These are phyloP conservation scores for Eutrema heterophyllum DNA, from an alignment of 345 rosid species.

Conservation along the genomic window DNA sequence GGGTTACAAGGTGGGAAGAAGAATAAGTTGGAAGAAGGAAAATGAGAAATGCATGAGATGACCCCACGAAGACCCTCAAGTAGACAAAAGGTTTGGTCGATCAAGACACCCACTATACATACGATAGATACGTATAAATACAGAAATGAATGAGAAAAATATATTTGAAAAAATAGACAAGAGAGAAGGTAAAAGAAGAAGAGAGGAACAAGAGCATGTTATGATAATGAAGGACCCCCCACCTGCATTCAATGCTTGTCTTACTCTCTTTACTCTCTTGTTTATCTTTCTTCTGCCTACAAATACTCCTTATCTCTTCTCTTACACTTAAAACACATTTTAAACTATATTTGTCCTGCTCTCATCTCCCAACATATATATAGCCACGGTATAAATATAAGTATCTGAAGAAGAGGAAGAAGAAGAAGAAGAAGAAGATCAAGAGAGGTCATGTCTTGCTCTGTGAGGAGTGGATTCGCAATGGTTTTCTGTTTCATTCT, in stretches of 20 bases:
- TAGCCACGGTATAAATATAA: background rate
- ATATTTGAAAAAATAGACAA: conserved; percentile 21
- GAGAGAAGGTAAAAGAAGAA: background rate
- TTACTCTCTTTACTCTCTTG: conserved; percentile 25
- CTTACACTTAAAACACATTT: conserved; percentile 6
- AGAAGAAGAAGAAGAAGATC: too few relatives aligned
- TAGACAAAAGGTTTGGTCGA: conserved; percentile 31
- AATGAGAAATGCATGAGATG: conserved; percentile 13
- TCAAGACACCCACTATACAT: conserved; percentile 6
- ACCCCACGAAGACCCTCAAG: conserved; percentile 14
- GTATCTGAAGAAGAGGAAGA: background rate
- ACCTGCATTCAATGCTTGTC: conserved; percentile 36
- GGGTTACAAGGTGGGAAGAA: background rate
- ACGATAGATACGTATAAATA: conserved; percentile 8
- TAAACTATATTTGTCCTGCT: conserved; percentile 6
- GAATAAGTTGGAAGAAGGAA: background rate
- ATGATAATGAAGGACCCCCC: conserved; percentile 31
- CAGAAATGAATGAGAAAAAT: conserved; percentile 15
- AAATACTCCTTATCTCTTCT: conserved; percentile 25
- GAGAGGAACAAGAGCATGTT: conserved; percentile 35
- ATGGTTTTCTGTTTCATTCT: conserved; percentile 18
- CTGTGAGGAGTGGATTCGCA: background rate
- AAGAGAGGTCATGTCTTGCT: conserved; percentile 27
- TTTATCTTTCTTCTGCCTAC: conserved; percentile 19
- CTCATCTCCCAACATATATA: background rate